A percentile compares a stretch with the other conserved stretches of the same genome.
Evolutionary conservation across 257 asterid species (phyloP).

Genomic region (Solanum phureja): DNA sequence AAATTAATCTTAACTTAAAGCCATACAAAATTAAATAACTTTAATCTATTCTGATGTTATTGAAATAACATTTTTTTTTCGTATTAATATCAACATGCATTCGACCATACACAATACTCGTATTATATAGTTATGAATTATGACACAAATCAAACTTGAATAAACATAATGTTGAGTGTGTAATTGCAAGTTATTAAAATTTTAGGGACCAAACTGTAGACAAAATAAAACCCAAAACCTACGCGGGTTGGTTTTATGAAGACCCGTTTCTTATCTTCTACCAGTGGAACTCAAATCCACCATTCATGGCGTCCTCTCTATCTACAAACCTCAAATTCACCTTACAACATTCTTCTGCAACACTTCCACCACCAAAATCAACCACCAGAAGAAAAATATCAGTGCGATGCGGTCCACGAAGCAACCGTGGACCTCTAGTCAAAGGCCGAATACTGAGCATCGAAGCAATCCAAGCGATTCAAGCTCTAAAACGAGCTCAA

Average conservation of each 20-base stretch:
- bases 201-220: not conserved
- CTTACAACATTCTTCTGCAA: conserved; percentile 3
- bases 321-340: conserved; percentile 6
- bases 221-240: too few relatives aligned
- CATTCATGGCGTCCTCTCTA: not conserved
- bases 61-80: too few relatives aligned
- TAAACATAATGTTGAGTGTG: not conserved
- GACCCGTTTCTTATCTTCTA: not conserved
- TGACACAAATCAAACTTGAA: not conserved
- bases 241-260: not conserved
- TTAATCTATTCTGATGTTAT: not conserved
- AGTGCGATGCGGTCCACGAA: conserved; percentile 66
- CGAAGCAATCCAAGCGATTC: conserved; percentile 91
- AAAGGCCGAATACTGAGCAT: conserved; percentile 75
- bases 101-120: too few relatives aligned
- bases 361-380: not conserved
- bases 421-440: conserved; percentile 67
- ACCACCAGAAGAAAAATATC: conserved; percentile 14
- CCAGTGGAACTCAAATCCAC: not conserved
- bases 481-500: conserved; percentile 72
- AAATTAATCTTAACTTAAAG: too few relatives aligned
- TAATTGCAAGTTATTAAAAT: not conserved
- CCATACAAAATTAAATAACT: too few relatives aligned
- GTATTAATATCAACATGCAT: too few relatives aligned
- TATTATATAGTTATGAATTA: too few relatives aligned